Conservation (phyloP, 176 grass and related monocot genomes). For the Bothriochloa decipiens region DNA sequence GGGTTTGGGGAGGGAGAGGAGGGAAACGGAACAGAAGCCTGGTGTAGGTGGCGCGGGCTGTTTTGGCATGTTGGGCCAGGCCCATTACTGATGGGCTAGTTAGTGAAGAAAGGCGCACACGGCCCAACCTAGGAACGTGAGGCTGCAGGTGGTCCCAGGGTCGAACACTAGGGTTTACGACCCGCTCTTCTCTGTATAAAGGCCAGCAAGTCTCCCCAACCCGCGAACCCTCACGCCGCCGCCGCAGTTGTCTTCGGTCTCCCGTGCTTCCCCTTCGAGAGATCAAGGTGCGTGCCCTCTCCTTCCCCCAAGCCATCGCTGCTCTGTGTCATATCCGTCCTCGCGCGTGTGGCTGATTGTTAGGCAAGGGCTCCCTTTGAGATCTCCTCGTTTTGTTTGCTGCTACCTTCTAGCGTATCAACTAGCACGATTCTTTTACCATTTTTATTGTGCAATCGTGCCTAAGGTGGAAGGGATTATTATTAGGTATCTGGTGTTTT, state of each 20-base stretch:
- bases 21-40: neutral
- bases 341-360: neutral
- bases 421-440: neutral
- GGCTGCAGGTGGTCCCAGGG: constrained; percentile 16
- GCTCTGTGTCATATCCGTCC: neutral
- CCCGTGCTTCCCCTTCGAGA: constrained; percentile 24
- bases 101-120: neutral
- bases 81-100: neutral
- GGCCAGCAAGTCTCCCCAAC: neutral
- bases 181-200: constrained; percentile 31
- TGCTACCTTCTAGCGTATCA: neutral
- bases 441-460: neutral
- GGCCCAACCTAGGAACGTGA: neutral
- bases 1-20: neutral
- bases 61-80: neutral
- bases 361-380: neutral
- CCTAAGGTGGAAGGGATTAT: neutral
- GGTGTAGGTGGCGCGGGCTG: neutral
- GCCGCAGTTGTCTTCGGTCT: constrained; percentile 30
- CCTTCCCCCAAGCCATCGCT: neutral
- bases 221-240: constrained; percentile 25
- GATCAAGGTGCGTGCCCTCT: constrained; percentile 31
- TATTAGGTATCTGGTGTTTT: neutral
- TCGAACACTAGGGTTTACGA: constrained; percentile 44
- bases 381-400: neutral